A percentile compares a stretch with the other conserved stretches of the same genome.
phyloP scores from a whole-genome alignment of 345 rosid species.

The Eucalyptus cloeziana region DNA sequence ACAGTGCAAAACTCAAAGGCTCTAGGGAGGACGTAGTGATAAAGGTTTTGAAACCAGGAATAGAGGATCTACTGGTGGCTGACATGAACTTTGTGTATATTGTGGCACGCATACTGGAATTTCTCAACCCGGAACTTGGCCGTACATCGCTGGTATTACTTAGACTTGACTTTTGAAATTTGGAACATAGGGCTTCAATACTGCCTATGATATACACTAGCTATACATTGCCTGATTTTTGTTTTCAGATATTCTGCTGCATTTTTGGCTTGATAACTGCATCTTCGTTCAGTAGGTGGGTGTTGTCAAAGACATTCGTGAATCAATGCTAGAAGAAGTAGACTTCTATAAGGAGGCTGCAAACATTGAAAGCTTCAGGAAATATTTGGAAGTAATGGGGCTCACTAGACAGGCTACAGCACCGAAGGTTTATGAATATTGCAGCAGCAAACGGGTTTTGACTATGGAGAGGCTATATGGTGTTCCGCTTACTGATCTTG shows the following conservation, averaged over 20 bases:
- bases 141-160: slow-evolving; percentile 77
- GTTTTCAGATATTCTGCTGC: not conserved
- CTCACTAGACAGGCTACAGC: slow-evolving; percentile 90
- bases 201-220: not conserved
- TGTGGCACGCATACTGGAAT: slow-evolving; percentile 90
- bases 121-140: slow-evolving; percentile 73
- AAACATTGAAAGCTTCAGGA: slow-evolving; percentile 68
- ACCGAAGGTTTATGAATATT: slow-evolving; percentile 73
- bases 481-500: slow-evolving; percentile 94
- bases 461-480: slow-evolving; percentile 99
- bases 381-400: slow-evolving; percentile 82
- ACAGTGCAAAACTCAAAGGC: slow-evolving; percentile 81
- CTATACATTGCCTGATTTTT: not conserved
- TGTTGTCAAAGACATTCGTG: slow-evolving; percentile 82
- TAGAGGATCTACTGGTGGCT: slow-evolving; percentile 81
- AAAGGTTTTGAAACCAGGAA: slow-evolving; percentile 92
- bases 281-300: slow-evolving; percentile 45
- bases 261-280: not conserved
- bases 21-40: slow-evolving; percentile 88
- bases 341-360: slow-evolving; percentile 85
- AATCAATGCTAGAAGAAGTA: slow-evolving; percentile 97
- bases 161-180: not conserved
- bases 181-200: not conserved
- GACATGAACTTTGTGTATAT: slow-evolving; percentile 84
- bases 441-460: slow-evolving; percentile 72